A percentile compares a stretch with the other conserved stretches of the same genome.
These are phyloP conservation scores for Leccinum olivaceopallidum DNA, from an alignment of 768 basidiomycete species.

Conservation along the genomic window DNA sequence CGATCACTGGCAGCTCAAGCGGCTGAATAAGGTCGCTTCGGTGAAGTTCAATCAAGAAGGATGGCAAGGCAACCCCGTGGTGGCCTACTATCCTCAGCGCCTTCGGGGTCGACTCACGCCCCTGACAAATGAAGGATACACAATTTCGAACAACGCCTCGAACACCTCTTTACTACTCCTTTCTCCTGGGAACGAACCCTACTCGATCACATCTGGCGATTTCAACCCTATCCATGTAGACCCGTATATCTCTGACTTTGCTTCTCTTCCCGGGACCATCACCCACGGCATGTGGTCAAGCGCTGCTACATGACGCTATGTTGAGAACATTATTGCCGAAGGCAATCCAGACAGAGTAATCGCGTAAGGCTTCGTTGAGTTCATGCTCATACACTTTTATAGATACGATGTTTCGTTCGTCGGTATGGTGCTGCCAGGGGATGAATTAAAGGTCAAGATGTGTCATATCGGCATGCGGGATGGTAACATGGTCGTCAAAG, in stretches of 20 bases:
- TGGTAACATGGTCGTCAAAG: slow-evolving; percentile 89
- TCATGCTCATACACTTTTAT: slow-evolving; percentile 8
- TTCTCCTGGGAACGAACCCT: slow-evolving; percentile 84
- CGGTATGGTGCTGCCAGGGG: slow-evolving; percentile 94
- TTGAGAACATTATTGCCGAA: slow-evolving; percentile 93
- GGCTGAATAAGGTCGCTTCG: slow-evolving; percentile 83
- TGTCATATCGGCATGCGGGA: slow-evolving; percentile 90
- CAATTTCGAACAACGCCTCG: slow-evolving; percentile 62
- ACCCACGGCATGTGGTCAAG: slow-evolving; percentile 98
- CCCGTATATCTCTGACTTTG: slow-evolving; percentile 96
- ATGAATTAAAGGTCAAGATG: slow-evolving; percentile 83
- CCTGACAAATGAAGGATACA: slow-evolving; percentile 85
- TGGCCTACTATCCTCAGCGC: slow-evolving; percentile 92
- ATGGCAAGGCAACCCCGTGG: slow-evolving; percentile 89
- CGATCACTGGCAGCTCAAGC: slow-evolving; percentile 71
- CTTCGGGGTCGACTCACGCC: slow-evolving; percentile 65
- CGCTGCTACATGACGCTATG: slow-evolving; percentile 88
- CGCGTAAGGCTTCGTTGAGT: slow-evolving; percentile 51
- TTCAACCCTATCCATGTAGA: slow-evolving; percentile 99
- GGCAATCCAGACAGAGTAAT: slow-evolving; percentile 90
- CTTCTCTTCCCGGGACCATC: slow-evolving; percentile 91
- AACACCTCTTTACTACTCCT: slow-evolving; percentile 80
- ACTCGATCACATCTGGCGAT: slow-evolving; percentile 94
- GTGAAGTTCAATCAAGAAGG: slow-evolving; percentile 87
- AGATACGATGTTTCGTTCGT: slow-evolving; percentile 96